Conservation (phyloP, 2,329 filamentous ascomycete genomes). For the Triangularia setosa region DNA sequence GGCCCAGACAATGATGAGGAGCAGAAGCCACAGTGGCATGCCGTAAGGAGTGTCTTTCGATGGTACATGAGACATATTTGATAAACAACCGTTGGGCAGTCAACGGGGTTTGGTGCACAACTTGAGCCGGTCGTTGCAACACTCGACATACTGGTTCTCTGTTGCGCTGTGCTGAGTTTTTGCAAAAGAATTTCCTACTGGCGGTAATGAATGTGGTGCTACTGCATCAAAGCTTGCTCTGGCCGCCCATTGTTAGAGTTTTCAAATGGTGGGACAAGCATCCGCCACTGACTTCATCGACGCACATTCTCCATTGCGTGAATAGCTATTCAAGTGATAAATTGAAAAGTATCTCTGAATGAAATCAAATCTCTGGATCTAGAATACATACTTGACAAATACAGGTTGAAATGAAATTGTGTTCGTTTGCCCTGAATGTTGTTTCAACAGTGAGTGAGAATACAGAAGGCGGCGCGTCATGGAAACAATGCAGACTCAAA, state of each 20-base stretch:
- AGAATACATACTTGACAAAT: neutral
- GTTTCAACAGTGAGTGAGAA: neutral
- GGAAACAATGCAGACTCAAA: neutral
- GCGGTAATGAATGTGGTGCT: no score
- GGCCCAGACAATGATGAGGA: neutral
- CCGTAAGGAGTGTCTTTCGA: no score
- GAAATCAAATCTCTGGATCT: neutral
- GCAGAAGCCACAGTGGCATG: neutral
- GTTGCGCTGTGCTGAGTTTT: no score
- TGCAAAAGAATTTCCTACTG: no score
- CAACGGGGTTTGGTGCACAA: no score
- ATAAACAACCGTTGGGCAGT: no score
- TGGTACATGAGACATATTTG: no score
- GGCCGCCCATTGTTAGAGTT: neutral
- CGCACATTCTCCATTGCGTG: neutral
- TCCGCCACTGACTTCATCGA: neutral
- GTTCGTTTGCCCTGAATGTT: neutral
- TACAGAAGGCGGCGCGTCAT: neutral
- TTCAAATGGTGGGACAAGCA: neutral
- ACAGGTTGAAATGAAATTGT: neutral
- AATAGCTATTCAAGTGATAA: neutral
- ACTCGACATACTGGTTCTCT: no score
- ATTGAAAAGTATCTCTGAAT: neutral
- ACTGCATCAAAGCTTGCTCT: neutral
- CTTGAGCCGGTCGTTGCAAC: no score